Percentiles rank a stretch among this genome's conserved stretches.
phyloP scores from a whole-genome alignment of 2,329 filamentous ascomycete genomes.

The Xylariales sp. region DNA sequence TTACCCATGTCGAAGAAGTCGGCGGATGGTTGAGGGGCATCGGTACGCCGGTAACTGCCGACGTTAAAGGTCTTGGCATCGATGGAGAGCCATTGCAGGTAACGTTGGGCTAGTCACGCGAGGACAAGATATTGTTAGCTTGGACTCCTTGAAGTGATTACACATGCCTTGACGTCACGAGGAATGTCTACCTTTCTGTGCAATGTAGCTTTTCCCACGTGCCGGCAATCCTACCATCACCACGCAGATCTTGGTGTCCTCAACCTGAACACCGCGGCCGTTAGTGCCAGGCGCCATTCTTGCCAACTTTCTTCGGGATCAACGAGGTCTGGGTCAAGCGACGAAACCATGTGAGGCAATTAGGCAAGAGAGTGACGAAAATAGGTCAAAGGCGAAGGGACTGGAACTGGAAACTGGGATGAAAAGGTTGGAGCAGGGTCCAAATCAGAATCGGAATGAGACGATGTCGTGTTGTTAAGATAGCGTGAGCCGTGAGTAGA shows the following conservation, averaged over 20 bases:
- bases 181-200: constrained; percentile 87
- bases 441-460: background rate
- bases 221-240: constrained; percentile 98
- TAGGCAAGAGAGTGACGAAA: constrained; percentile 1
- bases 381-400: no score
- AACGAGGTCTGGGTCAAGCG: constrained; percentile 7
- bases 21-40: constrained; percentile 83
- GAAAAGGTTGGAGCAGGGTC: constrained; percentile 5
- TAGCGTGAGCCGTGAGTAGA: background rate
- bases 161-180: no score
- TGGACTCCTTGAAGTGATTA: no score
- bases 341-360: constrained; percentile 21
- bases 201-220: constrained; percentile 94
- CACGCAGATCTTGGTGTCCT: constrained; percentile 95
- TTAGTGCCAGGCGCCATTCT: constrained; percentile 42
- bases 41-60: constrained; percentile 86
- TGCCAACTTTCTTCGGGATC: constrained; percentile 18
- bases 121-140: no score
- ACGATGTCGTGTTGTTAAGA: background rate
- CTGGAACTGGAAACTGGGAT: no score
- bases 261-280: constrained; percentile 75
- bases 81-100: constrained; percentile 95
- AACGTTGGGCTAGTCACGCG: constrained; percentile 66
- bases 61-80: constrained; percentile 95
- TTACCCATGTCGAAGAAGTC: constrained; percentile 95